Percentiles rank a stretch among this genome's conserved stretches.
Evolutionary conservation across 1,139 yeast genomes (phyloP).

Genomic region (Zygotorulaspora mrakii): DNA sequence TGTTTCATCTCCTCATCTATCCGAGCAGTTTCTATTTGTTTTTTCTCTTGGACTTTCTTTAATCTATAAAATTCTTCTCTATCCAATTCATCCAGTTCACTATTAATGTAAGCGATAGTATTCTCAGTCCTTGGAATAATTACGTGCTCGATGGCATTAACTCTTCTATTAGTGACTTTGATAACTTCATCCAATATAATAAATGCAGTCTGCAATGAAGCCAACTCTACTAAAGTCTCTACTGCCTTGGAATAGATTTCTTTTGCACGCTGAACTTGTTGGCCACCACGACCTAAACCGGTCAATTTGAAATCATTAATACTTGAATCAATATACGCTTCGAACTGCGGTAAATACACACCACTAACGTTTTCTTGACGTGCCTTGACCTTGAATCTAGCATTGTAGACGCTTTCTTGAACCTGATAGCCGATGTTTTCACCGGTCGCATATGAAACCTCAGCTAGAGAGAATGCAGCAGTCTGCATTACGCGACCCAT

Average conservation of each 20-base stretch:
- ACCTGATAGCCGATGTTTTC: conserved; percentile 92
- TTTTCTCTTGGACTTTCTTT: conserved; percentile 93
- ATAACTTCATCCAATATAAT: conserved; percentile 95
- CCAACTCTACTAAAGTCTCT: conserved; percentile 91
- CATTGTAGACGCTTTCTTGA: conserved; percentile 86
- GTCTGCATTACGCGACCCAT: conserved; percentile 99
- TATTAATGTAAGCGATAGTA: conserved; percentile 87
- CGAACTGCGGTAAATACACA: conserved; percentile 90
- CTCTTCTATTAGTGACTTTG: conserved; percentile 96
- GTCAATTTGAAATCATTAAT: conserved; percentile 94
- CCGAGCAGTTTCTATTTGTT: conserved; percentile 53
- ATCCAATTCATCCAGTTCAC: conserved; percentile 94
- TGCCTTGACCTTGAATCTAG: conserved; percentile 86
- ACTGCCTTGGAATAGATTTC: conserved; percentile 91
- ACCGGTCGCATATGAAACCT: conserved; percentile 95
- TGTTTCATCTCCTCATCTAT: conserved; percentile 36
- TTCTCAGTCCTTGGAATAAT: conserved; percentile 97
- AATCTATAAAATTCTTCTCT: conserved; percentile 96
- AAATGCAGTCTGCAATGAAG: conserved; percentile 92
- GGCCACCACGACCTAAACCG: conserved; percentile 98
- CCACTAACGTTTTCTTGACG: conserved; percentile 96
- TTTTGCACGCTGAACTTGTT: conserved; percentile 93
- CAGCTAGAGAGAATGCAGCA: conserved; percentile 95
- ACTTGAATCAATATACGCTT: conserved; percentile 72
- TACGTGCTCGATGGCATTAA: conserved; percentile 97